Evolutionary conservation across 2,329 filamentous ascomycete genomes (phyloP), one percentile per base, ranked within the genome.

Genomic region (Penicillium sp.): DNA sequence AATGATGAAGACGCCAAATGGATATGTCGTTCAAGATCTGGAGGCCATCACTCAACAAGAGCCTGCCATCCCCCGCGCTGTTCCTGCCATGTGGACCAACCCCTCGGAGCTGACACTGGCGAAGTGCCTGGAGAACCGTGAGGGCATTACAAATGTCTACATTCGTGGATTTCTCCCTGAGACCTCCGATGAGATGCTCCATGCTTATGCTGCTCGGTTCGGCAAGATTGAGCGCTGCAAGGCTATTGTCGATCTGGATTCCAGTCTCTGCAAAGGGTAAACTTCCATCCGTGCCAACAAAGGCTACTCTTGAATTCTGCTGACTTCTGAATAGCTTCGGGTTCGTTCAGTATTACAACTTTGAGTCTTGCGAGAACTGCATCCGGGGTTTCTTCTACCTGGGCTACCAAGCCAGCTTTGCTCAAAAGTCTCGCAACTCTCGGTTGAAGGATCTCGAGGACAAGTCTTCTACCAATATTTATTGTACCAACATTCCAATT

Each of bases 381-480:
- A 99, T 99, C 69, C 90, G 92, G 49, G 94, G 91, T 42, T 97
- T 99, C 72, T 93, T 94, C 71, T 88, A 89, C 67, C 85, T 96
- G 62, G 93, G 93, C 50, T 99, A 97, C 70, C 94, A 99, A 79
- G 93, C 96, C 66, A 96, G 93, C 70, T 97, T 97, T 77, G 94
- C 95, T 64, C 85, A 95, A 89, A 94, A 97, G 79, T 97, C 93
- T 18, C 97, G 97, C 78, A 99, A 99, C 75, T 92, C 92, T 63
- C 92, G 95, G 65, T 88, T 99, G 66, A 97, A 99, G 82, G 93
- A 94, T 43, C 90, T 97, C 68, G 89, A 92, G 52, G 93, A 99
- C 68, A 89, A 89, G 48, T 69, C 76, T 40, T 97, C 95, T 44
- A 97, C 94, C 61, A 99, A 99, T 72, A 84, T 99, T 59, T 99